Evolutionary conservation across 345 rosid species (phyloP).

Genomic region (Brassica rapa): DNA sequence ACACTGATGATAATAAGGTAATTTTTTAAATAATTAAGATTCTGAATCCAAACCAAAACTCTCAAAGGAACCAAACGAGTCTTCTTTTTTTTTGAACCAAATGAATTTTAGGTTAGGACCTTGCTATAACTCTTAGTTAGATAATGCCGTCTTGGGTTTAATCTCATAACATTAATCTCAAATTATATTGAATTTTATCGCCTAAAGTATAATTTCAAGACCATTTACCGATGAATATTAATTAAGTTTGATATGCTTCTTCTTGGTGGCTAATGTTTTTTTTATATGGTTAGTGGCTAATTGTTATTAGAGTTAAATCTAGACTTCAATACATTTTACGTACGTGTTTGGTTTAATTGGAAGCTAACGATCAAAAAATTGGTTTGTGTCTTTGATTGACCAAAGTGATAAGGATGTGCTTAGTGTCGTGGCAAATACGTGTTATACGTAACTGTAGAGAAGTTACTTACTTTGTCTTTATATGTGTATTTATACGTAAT

Average conservation of each 20-base stretch:
- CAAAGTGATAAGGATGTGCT: slow-evolving; percentile 41
- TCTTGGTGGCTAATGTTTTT: no score
- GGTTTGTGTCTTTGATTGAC: background rate
- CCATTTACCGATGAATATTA: no score
- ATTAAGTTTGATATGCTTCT: no score
- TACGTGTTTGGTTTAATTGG: no score
- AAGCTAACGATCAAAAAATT: background rate
- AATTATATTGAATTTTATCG: background rate
- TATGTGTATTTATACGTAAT: slow-evolving; percentile 19
- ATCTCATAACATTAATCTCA: background rate
- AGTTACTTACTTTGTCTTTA: background rate
- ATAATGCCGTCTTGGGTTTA: background rate
- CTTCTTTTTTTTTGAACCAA: no score
- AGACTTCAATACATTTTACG: no score
- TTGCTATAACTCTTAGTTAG: background rate
- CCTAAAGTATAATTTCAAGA: no score
- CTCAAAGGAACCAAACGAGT: background rate
- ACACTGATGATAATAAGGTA: slow-evolving; percentile 83
- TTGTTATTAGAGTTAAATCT: background rate
- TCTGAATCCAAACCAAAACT: background rate
- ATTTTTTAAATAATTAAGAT: background rate
- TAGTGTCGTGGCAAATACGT: slow-evolving; percentile 27
- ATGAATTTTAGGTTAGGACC: background rate
- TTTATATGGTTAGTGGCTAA: background rate
- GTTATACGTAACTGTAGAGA: background rate